Base-by-base conservation (phyloP, 257 asterid genomes). In the Oldenlandia corymbosa region DNA sequence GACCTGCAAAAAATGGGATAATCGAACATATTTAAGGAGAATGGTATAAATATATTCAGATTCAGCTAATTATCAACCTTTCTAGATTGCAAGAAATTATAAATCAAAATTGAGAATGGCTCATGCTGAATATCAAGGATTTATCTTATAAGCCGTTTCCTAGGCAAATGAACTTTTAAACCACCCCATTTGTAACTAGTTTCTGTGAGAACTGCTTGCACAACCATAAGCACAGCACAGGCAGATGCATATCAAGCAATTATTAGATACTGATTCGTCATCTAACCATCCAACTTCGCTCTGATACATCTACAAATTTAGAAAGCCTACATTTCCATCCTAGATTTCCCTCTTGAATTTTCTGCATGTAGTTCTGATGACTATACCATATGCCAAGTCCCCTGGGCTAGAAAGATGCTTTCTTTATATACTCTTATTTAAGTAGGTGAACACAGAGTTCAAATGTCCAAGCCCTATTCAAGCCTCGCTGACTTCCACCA, bases 1-100 rank as follows among this genome's bases (percentile, higher is more conserved):
- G 49, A 81, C 71, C 97, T 90, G 86, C 78, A 74, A 20, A 28
- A 61, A 50, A 65, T 23, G 43, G 26, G 31, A 66, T 14, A 27
- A 9, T 7, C 9, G 43, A 32, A 21, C n/a, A 34, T 5, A 31
- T 28, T 48, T 42, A 16, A 11, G 17, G 30, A 5, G 10, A 18
- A 52, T 21, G 1, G 23, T 61, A 23, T 42, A 49, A 26, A 36
- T 32, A 60, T 1, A 21, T 34, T 5, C 48, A 14, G 34, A 54
- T 48, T 1, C 31, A 6, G 2, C 30, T 10, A 9, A 18, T 27
- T 30, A 6, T 2, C 31, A 24, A 1, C 54, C 5, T 47, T 7
- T n/a, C 31, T 16, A 37, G 16, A 13, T 20, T 42, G 65, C 39
- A 45, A 26, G 55, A 42, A 28, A 42, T 27, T 17, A 26, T 7